These are phyloP conservation scores for Russula ochroleuca DNA, from an alignment of 768 basidiomycete genomes.

Conservation along the genomic window DNA sequence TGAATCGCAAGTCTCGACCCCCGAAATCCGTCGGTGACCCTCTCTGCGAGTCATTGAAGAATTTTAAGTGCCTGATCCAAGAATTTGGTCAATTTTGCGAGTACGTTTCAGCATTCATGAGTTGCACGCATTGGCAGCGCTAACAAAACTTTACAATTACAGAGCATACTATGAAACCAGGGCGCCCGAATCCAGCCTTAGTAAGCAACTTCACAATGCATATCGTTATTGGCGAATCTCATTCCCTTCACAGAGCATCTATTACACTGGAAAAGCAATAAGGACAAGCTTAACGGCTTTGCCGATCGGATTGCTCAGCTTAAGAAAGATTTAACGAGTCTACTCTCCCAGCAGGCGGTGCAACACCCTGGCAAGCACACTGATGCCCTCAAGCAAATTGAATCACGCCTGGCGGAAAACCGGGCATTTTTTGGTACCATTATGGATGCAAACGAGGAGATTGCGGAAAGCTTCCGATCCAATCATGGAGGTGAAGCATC, in stretches of 20 bases:
- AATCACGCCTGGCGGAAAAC: neutral
- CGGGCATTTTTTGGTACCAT: neutral
- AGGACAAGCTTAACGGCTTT: neutral
- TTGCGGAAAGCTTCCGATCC: conserved; percentile 1
- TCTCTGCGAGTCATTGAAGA: neutral
- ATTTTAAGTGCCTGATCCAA: conserved; percentile 3
- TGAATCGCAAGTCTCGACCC: conserved; percentile 13
- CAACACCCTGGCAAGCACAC: conserved; percentile 6
- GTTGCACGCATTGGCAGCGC: neutral
- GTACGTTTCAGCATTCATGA: neutral
- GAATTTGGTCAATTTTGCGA: conserved; percentile 17
- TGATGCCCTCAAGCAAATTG: conserved; percentile 5
- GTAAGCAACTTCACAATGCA: neutral
- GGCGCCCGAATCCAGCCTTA: neutral
- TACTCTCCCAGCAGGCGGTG: conserved; percentile 18
- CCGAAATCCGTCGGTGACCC: neutral
- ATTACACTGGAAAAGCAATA: conserved; percentile 2
- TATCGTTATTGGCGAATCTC: neutral
- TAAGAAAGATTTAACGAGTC: neutral
- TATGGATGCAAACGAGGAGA: conserved; percentile 4
- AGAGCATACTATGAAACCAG: conserved; percentile 16
- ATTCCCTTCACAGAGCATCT: conserved; percentile 7
- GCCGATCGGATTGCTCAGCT: neutral
- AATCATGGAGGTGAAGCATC: conserved; percentile 13
- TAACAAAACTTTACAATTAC: neutral